Evolutionary conservation across 352 stramenopile genomes (phyloP).

Genomic region (Phytophthora nicotianae): DNA sequence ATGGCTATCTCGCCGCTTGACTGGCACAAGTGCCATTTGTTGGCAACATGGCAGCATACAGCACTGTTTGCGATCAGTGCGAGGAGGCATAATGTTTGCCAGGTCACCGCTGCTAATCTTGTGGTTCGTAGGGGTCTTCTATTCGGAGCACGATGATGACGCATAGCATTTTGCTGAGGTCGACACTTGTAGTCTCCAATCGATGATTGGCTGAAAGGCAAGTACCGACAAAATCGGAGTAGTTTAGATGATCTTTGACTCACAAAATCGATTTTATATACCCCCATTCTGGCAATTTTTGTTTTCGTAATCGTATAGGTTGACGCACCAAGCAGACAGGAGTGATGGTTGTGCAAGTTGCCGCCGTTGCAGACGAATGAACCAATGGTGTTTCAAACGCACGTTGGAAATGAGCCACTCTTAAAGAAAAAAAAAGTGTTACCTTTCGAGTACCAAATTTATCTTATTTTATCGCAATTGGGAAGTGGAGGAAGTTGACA

Average conservation of each 20-base stretch:
- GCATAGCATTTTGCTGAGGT: constrained; percentile 21
- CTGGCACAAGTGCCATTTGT: neutral
- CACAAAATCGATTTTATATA: no score
- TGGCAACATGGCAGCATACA: no score
- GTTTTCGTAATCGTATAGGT: constrained; percentile 24
- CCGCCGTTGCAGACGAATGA: neutral
- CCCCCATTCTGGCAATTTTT: neutral
- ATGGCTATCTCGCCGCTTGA: neutral
- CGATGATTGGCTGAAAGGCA: constrained; percentile 23
- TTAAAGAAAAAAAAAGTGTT: neutral
- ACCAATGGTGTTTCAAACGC: no score
- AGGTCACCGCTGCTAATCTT: constrained; percentile 7
- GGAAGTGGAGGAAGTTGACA: neutral
- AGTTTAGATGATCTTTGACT: neutral
- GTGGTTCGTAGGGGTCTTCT: constrained; percentile 9
- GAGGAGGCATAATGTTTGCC: constrained; percentile 5
- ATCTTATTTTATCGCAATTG: neutral
- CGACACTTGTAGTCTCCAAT: constrained; percentile 6
- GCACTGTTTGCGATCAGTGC: neutral
- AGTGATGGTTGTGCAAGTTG: neutral
- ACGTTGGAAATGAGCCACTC: no score
- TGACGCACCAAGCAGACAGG: neutral
- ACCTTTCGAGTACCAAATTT: neutral
- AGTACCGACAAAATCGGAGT: constrained; percentile 2
- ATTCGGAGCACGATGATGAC: constrained; percentile 33